Evolutionary conservation across 129 eudicot genomes (phyloP).

Genomic region (Artemisia annua): DNA sequence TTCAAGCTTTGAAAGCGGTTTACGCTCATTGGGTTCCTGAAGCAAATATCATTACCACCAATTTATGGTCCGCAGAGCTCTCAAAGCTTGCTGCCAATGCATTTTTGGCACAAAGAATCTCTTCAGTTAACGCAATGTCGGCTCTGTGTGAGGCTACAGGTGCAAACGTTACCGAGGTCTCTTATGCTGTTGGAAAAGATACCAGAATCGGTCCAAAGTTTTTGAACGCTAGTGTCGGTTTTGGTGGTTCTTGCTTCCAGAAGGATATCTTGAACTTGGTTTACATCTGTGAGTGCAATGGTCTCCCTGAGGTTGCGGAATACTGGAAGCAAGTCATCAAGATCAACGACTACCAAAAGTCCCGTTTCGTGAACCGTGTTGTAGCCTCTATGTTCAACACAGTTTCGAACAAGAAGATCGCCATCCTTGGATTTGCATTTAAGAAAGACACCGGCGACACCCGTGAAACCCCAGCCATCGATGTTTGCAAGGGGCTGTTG

Average conservation of each 20-base stretch:
- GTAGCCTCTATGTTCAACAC: constrained; percentile 95
- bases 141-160: constrained; percentile 93
- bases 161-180: constrained; percentile 68
- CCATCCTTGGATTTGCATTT: constrained; percentile 81
- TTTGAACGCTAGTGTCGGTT: constrained; percentile 85
- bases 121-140: constrained; percentile 94
- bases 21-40: constrained; percentile 95
- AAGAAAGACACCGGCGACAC: constrained; percentile 88
- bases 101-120: constrained; percentile 84
- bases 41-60: constrained; percentile 68
- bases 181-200: constrained; percentile 84
- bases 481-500: constrained; percentile 79
- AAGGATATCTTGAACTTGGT: constrained; percentile 82
- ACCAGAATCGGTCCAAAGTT: constrained; percentile 87
- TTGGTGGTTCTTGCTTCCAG: constrained; percentile 95
- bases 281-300: constrained; percentile 91
- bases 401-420: constrained; percentile 76
- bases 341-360: constrained; percentile 89
- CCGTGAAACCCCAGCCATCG: constrained; percentile 91
- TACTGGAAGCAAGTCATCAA: constrained; percentile 96
- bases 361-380: constrained; percentile 88
- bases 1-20: constrained; percentile 63
- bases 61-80: constrained; percentile 94
- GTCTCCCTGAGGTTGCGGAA: constrained; percentile 91
- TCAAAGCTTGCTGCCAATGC: constrained; percentile 96